These are phyloP conservation scores for Endothia cerciana DNA, from an alignment of 2,329 filamentous ascomycete species.

Conservation along the genomic window DNA sequence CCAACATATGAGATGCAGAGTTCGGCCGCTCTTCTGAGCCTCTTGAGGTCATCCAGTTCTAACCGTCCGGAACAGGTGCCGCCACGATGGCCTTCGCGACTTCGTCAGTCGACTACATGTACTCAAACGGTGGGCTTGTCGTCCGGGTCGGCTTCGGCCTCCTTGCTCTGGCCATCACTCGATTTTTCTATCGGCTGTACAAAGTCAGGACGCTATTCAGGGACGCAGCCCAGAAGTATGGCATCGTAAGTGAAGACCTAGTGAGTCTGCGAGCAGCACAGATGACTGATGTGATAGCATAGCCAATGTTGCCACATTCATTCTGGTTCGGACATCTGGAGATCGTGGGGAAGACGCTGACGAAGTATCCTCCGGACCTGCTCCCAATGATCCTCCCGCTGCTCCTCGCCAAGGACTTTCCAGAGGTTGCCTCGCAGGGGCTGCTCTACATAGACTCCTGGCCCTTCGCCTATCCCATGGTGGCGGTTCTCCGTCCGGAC, in stretches of 20 bases:
- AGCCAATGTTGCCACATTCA: constrained; percentile 41
- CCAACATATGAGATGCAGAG: too few species aligned
- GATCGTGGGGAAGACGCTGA: constrained; percentile 35
- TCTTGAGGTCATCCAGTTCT: background rate
- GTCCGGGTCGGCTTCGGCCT: background rate
- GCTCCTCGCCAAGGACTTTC: constrained; percentile 36
- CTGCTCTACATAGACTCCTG: constrained; percentile 44
- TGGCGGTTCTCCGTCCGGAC: constrained; percentile 43
- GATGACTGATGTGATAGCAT: background rate
- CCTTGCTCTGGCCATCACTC: constrained; percentile 22
- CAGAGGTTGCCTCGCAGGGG: constrained; percentile 36
- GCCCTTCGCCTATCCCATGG: constrained; percentile 41
- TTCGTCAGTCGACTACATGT: background rate
- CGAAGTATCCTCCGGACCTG: constrained; percentile 36
- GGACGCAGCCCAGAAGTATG: constrained; percentile 33
- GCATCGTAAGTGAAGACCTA: constrained; percentile 33
- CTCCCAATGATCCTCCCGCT: constrained; percentile 33
- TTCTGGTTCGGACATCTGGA: constrained; percentile 40
- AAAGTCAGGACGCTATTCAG: constrained; percentile 35
- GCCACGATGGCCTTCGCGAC: background rate
- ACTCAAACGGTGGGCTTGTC: constrained; percentile 3
- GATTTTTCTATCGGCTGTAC: constrained; percentile 37
- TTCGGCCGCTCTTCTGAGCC: background rate
- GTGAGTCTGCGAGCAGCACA: background rate
- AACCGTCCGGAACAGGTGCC: background rate